Conservation (phyloP, 2,329 filamentous ascomycete species). For the Pseudogymnoascus sp. region DNA sequence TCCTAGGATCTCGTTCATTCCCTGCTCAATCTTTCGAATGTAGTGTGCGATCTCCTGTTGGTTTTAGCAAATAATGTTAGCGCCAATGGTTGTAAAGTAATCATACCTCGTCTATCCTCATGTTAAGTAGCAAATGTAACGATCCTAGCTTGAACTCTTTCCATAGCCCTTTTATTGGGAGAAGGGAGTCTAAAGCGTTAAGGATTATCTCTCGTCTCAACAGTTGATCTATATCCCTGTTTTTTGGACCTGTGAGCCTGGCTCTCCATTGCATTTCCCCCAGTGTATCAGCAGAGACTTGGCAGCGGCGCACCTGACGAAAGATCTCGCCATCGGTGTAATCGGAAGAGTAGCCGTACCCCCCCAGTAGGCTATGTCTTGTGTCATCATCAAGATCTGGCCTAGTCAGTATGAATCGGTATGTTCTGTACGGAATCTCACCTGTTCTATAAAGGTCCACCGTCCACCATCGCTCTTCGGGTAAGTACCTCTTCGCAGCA, state of each 20-base stretch:
- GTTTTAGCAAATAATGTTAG: not conserved
- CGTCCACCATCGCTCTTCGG: constrained; percentile 5
- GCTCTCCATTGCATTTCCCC: not conserved
- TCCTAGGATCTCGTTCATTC: constrained; percentile 10
- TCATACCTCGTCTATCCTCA: not conserved
- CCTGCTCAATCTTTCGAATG: constrained; percentile 10
- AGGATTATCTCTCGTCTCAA: not conserved
- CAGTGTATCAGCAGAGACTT: not conserved
- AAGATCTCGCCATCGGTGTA: not conserved
- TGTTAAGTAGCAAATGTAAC: not conserved
- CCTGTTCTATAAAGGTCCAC: not conserved
- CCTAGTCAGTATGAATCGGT: not conserved
- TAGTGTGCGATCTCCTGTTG: constrained; percentile 13
- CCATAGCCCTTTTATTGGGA: not conserved
- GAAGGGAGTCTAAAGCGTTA: not conserved
- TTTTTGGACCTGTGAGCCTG: not conserved
- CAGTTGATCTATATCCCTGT: not conserved
- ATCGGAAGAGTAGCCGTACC: not conserved
- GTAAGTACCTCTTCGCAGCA: constrained; percentile 11
- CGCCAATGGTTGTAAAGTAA: not conserved
- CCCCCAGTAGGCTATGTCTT: not conserved
- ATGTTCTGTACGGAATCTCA: not conserved
- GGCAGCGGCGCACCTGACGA: not conserved
- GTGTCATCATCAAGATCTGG: not conserved
- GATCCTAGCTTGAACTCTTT: not conserved